Conservation (phyloP, 2,329 filamentous ascomycete genomes). For the Talaromyces atroroseus region DNA sequence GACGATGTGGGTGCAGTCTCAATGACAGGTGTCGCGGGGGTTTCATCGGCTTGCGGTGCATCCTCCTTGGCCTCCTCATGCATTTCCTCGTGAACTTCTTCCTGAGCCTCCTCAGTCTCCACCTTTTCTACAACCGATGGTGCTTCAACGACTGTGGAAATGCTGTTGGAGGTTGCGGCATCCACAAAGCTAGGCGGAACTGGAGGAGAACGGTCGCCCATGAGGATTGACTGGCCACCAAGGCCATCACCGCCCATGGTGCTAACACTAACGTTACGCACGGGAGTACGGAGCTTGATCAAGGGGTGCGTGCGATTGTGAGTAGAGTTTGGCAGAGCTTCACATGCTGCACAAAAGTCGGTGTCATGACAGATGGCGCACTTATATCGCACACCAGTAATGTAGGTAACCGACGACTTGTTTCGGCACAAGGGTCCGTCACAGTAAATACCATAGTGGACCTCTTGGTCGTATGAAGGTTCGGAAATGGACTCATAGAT, state of each 20-base stretch:
- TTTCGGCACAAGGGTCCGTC: conserved; percentile 81
- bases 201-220: conserved; percentile 59
- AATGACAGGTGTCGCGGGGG: conserved; percentile 37
- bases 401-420: conserved; percentile 48
- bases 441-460: conserved; percentile 84
- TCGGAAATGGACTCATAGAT: conserved; percentile 66
- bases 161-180: conserved; percentile 26
- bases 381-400: conserved; percentile 87
- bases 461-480: conserved; percentile 43
- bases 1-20: conserved; percentile 26
- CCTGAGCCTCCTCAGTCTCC: neutral
- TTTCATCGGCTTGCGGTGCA: neutral
- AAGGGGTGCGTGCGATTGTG: conserved; percentile 97
- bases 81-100: conserved; percentile 20
- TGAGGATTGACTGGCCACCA: conserved; percentile 58
- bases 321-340: conserved; percentile 73
- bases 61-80: conserved; percentile 11
- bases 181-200: conserved; percentile 20
- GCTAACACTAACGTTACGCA: conserved; percentile 80
- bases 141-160: conserved; percentile 12
- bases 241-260: conserved; percentile 72
- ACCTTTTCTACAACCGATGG: conserved; percentile 6
- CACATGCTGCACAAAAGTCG: conserved; percentile 92
- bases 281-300: conserved; percentile 92
- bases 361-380: conserved; percentile 92